Base-by-base conservation (phyloP, 441 rosid species). In the Arabidopsis hybrid region DNA sequence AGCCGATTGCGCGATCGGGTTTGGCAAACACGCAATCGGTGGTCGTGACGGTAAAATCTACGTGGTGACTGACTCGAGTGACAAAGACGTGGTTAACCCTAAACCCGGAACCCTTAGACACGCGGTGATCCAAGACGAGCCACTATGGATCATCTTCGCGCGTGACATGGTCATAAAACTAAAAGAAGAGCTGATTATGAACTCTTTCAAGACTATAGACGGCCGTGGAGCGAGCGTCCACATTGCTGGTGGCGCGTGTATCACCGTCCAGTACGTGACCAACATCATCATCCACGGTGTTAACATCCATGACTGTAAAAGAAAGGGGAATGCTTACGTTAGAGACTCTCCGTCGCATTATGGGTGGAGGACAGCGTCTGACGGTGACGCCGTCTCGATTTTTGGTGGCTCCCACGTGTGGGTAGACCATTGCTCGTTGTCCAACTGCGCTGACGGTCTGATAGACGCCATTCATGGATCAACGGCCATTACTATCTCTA, bases 331-430 rank as follows among this genome's bases (percentile, higher is more conserved):
- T 36, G 91, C 93, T 60, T 83, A 86, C 87, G 93, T 88, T 8
- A 78, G 93, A 69, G 88, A 86, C 76, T 86, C 93, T 1, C 89
- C 93, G 8, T 78, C 79, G 35, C 93, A 88, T 76, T 88, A 82
- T n/a, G 93, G 93, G 16, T 86, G 91, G 93, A 80, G 93, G 31
- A 85, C 91, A 29, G 84, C 84, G 34, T 88, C 93, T 2, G 91
- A 88, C 32, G 93, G 93, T 8, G 93, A 88, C 31, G 91, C 74
- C 4, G 71, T 88, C 53, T 88, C 91, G 5, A 84, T 88, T 16
- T 88, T 83, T 2, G 88, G 85, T 29, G 75, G 86, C 4, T 81
- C 86, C 34, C 86, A 85, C 7, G 80, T 85, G 35, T 88, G 93
- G 93, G 75, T 88, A 1, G 93, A 86, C 70, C 93, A 88, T 36